phyloP scores from a whole-genome alignment of 2,329 filamentous ascomycete genomes.

The Apiospora kogelbergensis region DNA sequence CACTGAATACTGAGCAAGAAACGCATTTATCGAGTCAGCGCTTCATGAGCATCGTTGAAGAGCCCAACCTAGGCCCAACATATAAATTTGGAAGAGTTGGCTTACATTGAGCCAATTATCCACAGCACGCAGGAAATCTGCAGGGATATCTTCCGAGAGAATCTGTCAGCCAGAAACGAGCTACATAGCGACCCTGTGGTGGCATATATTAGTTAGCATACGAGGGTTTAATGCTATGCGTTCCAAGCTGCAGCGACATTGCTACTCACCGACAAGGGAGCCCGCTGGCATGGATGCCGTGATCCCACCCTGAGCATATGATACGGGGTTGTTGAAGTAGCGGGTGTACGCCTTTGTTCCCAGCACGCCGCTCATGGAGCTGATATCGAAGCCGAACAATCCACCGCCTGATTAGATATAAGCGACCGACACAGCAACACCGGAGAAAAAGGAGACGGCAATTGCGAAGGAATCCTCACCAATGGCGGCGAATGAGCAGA shows the following conservation, averaged over 20 bases:
- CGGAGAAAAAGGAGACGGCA: neutral
- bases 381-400: slow-evolving; percentile 78
- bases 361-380: slow-evolving; percentile 69
- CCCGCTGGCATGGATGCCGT: slow-evolving; percentile 74
- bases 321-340: slow-evolving; percentile 65
- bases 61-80: neutral
- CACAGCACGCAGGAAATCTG: slow-evolving; percentile 51
- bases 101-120: slow-evolving; percentile 45
- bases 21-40: neutral
- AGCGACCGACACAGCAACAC: neutral
- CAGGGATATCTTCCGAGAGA: slow-evolving; percentile 49
- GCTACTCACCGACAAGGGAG: slow-evolving; percentile 56
- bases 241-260: neutral
- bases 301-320: slow-evolving; percentile 66
- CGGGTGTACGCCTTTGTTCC: slow-evolving; percentile 68
- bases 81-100: neutral
- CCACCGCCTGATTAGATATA: slow-evolving; percentile 54
- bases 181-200: slow-evolving; percentile 44
- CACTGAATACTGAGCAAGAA: slow-evolving; percentile 48
- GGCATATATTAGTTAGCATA: slow-evolving; percentile 11
- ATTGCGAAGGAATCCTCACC: slow-evolving; percentile 42
- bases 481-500: slow-evolving; percentile 62
- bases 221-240: slow-evolving; percentile 8
- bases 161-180: slow-evolving; percentile 50
- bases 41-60: neutral